These are phyloP conservation scores for Cicer yamashitae DNA, from an alignment of 306 rosid species.

Conservation along the genomic window DNA sequence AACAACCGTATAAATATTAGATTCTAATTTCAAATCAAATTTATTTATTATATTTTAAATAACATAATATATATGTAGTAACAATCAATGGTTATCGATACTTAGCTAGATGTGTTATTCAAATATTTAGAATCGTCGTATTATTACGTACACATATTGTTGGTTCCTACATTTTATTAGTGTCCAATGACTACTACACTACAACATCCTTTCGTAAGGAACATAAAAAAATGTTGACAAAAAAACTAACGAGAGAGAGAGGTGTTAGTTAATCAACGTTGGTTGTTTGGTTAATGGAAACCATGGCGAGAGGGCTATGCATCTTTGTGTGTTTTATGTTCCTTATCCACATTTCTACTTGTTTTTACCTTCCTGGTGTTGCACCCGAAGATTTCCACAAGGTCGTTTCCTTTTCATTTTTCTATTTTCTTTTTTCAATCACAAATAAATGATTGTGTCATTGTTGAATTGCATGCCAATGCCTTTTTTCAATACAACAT, in stretches of 20 bases:
- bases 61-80: no score
- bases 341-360: conserved; percentile 50
- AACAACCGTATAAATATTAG: no score
- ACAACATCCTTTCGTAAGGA: conserved; percentile 19
- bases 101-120: no score
- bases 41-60: no score
- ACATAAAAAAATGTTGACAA: conserved; percentile 8
- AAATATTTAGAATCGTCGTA: no score
- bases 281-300: conserved; percentile 29
- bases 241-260: conserved; percentile 8
- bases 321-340: conserved; percentile 57
- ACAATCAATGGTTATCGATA: no score
- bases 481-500: background rate
- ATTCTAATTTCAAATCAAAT: no score
- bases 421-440: background rate
- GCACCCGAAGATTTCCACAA: conserved; percentile 82
- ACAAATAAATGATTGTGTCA: background rate
- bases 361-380: conserved; percentile 91
- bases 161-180: no score
- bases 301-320: conserved; percentile 68
- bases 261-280: conserved; percentile 44
- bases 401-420: conserved; percentile 45
- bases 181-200: background rate
- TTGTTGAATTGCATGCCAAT: conserved; percentile 22
- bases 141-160: no score